phyloP scores from a whole-genome alignment of 176 grass and related monocot species.

The Oryza meridionalis region DNA sequence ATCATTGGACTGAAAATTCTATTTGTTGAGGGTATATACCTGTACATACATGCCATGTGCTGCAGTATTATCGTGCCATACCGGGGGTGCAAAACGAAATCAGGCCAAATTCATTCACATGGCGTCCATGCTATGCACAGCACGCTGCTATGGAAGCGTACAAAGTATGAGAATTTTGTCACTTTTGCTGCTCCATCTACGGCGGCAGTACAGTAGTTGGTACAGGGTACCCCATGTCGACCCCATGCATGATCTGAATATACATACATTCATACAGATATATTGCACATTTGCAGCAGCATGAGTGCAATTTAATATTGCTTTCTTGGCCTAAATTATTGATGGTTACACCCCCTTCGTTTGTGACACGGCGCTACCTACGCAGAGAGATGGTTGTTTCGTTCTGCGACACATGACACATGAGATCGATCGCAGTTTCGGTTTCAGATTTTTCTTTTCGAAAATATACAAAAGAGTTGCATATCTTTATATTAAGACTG shows the following conservation, averaged over 20 bases:
- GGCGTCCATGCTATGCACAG: conserved; percentile 24
- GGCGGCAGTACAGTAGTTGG: neutral
- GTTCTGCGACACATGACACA: neutral
- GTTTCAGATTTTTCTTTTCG: too few relatives aligned
- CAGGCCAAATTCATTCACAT: conserved; percentile 12
- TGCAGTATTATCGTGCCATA: conserved; percentile 34
- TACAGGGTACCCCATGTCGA: conserved; percentile 37
- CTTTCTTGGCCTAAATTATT: neutral
- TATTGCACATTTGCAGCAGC: neutral
- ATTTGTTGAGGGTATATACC: conserved; percentile 2
- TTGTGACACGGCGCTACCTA: neutral
- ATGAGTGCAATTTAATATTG: neutral
- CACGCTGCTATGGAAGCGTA: conserved; percentile 33
- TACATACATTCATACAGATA: neutral
- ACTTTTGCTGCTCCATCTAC: conserved; percentile 24
- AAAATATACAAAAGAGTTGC: too few relatives aligned
- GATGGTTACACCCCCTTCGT: neutral
- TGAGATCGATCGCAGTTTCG: neutral
- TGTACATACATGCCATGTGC: conserved; percentile 35
- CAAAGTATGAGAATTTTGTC: conserved; percentile 47
- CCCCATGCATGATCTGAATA: conserved; percentile 24
- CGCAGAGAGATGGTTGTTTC: neutral
- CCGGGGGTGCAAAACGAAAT: conserved; percentile 36
- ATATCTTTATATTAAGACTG: too few relatives aligned
- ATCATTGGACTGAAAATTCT: conserved; percentile 45